Percentiles rank a stretch among this genome's conserved stretches.
Evolutionary conservation across 306 rosid species (phyloP).

Genomic region (Vigna angularis): DNA sequence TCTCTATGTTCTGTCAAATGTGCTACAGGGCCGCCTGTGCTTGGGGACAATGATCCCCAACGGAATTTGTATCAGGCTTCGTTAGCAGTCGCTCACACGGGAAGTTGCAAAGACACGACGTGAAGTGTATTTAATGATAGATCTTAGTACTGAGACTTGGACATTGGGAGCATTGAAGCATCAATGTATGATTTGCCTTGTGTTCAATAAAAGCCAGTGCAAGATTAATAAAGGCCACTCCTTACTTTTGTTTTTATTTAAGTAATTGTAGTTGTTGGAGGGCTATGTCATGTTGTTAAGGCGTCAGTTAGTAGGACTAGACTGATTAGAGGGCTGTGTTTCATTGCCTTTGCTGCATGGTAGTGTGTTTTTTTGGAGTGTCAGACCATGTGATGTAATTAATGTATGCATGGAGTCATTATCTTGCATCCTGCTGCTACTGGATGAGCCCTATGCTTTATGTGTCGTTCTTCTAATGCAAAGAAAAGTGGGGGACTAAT

Average conservation of each 20-base stretch:
- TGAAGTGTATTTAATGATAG: constrained; percentile 46
- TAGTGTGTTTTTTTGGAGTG: constrained; percentile 42
- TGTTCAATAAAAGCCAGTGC: constrained; percentile 52
- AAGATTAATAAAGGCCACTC: constrained; percentile 54
- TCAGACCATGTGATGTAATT: constrained; percentile 50
- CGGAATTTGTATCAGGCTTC: constrained; percentile 36
- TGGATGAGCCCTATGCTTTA: not conserved
- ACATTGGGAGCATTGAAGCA: constrained; percentile 50
- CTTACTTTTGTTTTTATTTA: constrained; percentile 49
- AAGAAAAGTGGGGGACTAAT: not conserved
- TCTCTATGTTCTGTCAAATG: constrained; percentile 11
- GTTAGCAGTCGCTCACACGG: constrained; percentile 29
- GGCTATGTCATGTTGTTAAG: constrained; percentile 42
- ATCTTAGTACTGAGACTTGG: constrained; percentile 51
- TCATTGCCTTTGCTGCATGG: constrained; percentile 39
- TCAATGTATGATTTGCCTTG: constrained; percentile 49
- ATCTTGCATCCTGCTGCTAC: not conserved
- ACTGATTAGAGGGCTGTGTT: constrained; percentile 45
- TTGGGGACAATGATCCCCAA: constrained; percentile 81
- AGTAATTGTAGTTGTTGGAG: constrained; percentile 43
- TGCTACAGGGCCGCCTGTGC: constrained; percentile 86
- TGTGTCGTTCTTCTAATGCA: not conserved
- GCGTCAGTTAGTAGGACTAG: constrained; percentile 43
- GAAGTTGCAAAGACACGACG: constrained; percentile 47
- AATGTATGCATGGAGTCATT: constrained; percentile 29